Evolutionary conservation across 768 basidiomycete genomes (phyloP), one percentile per base, ranked within the genome.

Genomic region (Lactarius evosmus): DNA sequence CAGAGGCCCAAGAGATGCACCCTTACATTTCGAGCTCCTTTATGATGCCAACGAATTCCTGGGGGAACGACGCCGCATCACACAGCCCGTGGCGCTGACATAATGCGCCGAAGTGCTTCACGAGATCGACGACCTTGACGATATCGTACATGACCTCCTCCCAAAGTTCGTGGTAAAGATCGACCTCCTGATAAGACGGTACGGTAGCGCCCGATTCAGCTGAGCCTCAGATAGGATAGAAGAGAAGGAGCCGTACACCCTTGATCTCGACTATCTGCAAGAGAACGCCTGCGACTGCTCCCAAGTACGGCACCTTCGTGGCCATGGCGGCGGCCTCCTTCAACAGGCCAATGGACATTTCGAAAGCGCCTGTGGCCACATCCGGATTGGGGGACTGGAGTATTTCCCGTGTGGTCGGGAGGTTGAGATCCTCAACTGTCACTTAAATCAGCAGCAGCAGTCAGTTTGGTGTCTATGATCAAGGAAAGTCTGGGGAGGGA

Each of bases 111-210:
- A 65, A 65, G 2, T 65, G 53, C 12, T 32, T 49, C 25, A 65
- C 46, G 19, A 60, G 63, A 41, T 55, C 46, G 53, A 55, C 59
- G 19, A 65, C 58, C 32, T 56, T 65, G 58, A n/a, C 16, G 33
- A 60, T 36, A 30, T 60, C 51, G 11, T 65, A 65, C 63, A 65
- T 65, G 22, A 51, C 59, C 30, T 65, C 63, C 6, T 60, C 63
- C 63, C 58, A 65, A 25, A 17, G 14, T 16, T 60, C 58, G 17
- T 46, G 63, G 36, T 65, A 65, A 3, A 65, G 34, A 33, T 64
- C 56, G 22, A 67, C 52, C 34, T 67, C 67, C 67, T 67, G 53
- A 11, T 27, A 19, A 36, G 17, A 50, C 14, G 7, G 22, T 17
- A 36, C 32, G 19, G 22, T 0, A 16, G 17, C 36, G 36, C 25